Base-by-base conservation (phyloP, 352 stramenopile species). In the Phytopythium kandeliae region DNA sequence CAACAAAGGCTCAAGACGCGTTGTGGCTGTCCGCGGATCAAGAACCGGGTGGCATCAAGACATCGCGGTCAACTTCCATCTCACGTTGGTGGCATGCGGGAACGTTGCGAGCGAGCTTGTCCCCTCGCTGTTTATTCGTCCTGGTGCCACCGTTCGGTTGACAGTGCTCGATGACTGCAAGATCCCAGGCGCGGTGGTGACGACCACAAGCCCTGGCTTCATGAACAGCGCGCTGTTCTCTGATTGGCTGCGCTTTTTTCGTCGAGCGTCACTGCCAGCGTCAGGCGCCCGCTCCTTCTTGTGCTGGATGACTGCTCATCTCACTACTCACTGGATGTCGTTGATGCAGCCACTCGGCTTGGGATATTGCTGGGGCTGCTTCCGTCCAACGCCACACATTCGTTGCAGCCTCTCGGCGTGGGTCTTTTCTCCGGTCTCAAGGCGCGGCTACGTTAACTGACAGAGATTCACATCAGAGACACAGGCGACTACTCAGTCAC, bases 41-140 rank as follows among this genome's bases (percentile, higher is more conserved):
- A 35, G 3, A 4, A 70, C 65, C 25, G 55, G 69, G 1, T 74
- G 65, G 58, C 41, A 12, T 10, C 46, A 49, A 8, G 50, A 55
- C 4, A 15, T 42, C 6, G n/a, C 57, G 1, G 24, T 46, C 1
- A 55, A 43, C 40, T 68, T 74, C 21, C 65, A 74, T 40, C 53
- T 70, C 28, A 44, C 62, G 0, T 60, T 70, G 22, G 37, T 74
- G 19, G 55, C 55, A 0, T 71, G 61, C 35, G 55, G 26, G 0
- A 65, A 34, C 36, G 65, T 51, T 12, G 13, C 21, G 19, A 55
- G 55, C 1, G 44, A 55, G 26, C 30, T 58, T 4, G 25, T 74
- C 0, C 49, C 51, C 0, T 57, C 55, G 2, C 33, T 55, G 1
- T 67, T 65, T 37, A 47, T 74, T 4, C 17, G 67, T 2, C 51